Evolutionary conservation across 257 asterid genomes (phyloP), one percentile per base, ranked within the genome.

Genomic region (Solanum piurae): DNA sequence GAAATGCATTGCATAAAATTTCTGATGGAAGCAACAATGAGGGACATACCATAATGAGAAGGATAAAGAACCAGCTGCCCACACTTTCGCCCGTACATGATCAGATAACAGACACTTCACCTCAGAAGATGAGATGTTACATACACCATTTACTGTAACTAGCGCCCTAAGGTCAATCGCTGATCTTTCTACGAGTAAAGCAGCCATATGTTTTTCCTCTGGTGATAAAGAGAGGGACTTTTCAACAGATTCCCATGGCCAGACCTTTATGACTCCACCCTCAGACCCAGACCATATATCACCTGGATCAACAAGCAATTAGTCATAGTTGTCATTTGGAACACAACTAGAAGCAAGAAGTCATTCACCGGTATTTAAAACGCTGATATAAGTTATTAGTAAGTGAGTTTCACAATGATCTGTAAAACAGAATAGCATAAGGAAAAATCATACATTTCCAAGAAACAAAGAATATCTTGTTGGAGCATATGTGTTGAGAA

Each of bases 251-350:
- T 96, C 99, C 98, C 98, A 94, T 36, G 98, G 98, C 99, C 99
- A 97, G 74, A 97, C 93, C 89, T 94, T 94, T 87, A 97, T 93
- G 40, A 33, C 23, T 23, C 99, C 99, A 21, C 93, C 91, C 88
- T 97, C 99, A 25, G 98, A 94, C 38, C 99, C 99, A n/a, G 99
- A 90, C 99, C 99, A 97, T 84, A 97, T 68, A 91, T 97, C 99
- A 90, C 99, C 99, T 97, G 75, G 33, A 89, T 31, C 79, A 76
- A 71, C 86, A 82, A 49, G 27, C 42, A 18, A 18, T 82, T 82
- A 82, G 44, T 31, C 69, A 5, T 49, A 82, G 31, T 49, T 82
- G 68, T 27, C 37, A 6, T 31, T 82, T 49, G 68, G 69, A 82
- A 82, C 44, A 10, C 64, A 49, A 82, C 21, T 18, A 82, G 29